These are phyloP conservation scores for Pseudogymnoascus sp. DNA, from an alignment of 2,329 filamentous ascomycete species.

Conservation along the genomic window DNA sequence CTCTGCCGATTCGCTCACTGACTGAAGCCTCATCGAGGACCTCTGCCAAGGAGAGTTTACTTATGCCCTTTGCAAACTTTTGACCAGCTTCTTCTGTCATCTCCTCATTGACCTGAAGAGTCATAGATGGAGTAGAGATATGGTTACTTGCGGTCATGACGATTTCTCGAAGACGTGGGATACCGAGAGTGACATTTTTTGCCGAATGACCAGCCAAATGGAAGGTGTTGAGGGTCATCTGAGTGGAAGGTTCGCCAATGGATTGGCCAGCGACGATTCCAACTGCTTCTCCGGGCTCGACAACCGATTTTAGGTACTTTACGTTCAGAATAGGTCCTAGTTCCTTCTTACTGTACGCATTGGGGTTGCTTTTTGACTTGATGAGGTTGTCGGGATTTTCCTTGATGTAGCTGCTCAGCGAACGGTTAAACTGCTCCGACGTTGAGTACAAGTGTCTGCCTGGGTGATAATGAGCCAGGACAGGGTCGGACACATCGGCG, in stretches of 20 bases:
- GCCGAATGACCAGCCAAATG: conserved; percentile 97
- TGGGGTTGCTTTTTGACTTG: conserved; percentile 38
- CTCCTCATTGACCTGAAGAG: conserved; percentile 67
- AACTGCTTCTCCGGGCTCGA: conserved; percentile 93
- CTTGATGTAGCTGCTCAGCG: conserved; percentile 70
- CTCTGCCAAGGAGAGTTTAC: conserved; percentile 73
- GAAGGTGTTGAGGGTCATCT: conserved; percentile 99
- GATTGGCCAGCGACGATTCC: conserved; percentile 96
- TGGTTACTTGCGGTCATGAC: conserved; percentile 90
- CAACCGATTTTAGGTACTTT: conserved; percentile 86
- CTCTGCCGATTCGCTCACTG: conserved; percentile 69
- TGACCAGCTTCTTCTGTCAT: conserved; percentile 62
- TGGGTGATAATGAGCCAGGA: conserved; percentile 65
- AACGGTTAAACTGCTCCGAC: conserved; percentile 75
- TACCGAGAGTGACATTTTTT: conserved; percentile 98
- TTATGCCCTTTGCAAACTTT: conserved; percentile 86
- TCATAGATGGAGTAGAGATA: conserved; percentile 90
- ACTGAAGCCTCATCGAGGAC: conserved; percentile 76
- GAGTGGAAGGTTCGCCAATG: conserved; percentile 92
- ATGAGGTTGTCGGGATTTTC: conserved; percentile 61
- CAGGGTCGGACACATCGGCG: conserved; percentile 57
- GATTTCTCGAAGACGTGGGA: conserved; percentile 92
- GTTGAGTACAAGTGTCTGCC: conserved; percentile 75
- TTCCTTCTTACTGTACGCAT: conserved; percentile 34
- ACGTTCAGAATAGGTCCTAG: conserved; percentile 73